Evolutionary conservation across 805 yeast species (phyloP), one percentile per base, ranked within the genome.

Genomic region (Ogataea corticis): DNA sequence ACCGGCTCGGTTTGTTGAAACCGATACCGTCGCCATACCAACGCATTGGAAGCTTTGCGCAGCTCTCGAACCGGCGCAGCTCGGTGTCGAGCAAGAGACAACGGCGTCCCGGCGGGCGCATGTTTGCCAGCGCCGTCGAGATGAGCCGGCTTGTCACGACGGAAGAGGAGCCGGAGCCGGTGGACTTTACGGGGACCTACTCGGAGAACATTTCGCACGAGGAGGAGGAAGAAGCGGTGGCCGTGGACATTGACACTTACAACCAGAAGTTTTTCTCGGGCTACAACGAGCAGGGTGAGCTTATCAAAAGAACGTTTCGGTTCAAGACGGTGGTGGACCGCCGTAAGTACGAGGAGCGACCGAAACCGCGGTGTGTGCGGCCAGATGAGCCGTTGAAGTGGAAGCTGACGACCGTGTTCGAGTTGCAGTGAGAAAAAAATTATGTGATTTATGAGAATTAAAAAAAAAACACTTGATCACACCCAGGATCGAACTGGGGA

Each of bases 401-500:
- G 63, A 62, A 62, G 36, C 43, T 62, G 42, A 41, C 55, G 4
- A 58, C 61, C 1, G 12, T 51, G 7, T 48, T 51, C 38, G 48
- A 46, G 31, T 37, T 41, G 29, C 42, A 35, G 31, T 4, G 3
- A 36, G 13, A 16, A 36, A 17, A 16, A 13, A 33, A 15, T 18
- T 11, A 14, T 28, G 13, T 14, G 21, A 33, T 7, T 28, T 11
- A 4, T 7, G 14, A 34, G 27, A 28, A 34, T 7, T 16, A 19
- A 28, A 19, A 17, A 18, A 14, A 36, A 21, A 21, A 65, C 65
- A 64, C 57, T 35, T 90, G 97, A 89, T 85, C 88, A 84, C 86
- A 90, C 97, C 97, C 97, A 91, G 97, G 97, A 89, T 92, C 97
- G 97, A 92, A 92, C 97, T 90, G 97, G 97, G 97, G 97, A 92